phyloP scores from a whole-genome alignment of 1,139 yeast species.

The Casaregolazyma suthepensis region DNA sequence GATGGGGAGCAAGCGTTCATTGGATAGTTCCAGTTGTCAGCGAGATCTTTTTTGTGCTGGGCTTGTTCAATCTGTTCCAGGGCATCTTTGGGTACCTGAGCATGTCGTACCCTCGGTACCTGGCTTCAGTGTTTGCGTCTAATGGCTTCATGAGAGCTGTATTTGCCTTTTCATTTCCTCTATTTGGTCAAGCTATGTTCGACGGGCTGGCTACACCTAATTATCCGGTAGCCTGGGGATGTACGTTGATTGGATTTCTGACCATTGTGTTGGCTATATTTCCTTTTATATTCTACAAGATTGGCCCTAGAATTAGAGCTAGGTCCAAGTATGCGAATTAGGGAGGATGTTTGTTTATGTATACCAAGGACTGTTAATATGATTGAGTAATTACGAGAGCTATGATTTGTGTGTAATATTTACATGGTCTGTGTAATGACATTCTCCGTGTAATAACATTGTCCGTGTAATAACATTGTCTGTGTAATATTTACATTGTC shows the following conservation, averaged over 20 bases:
- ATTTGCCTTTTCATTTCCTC: conserved; percentile 52
- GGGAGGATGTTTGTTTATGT: neutral
- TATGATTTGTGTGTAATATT: no score
- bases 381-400: no score
- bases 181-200: conserved; percentile 47
- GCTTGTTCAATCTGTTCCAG: conserved; percentile 67
- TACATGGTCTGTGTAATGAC: no score
- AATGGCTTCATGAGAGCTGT: conserved; percentile 46
- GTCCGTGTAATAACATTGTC: no score
- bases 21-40: conserved; percentile 78
- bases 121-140: conserved; percentile 54
- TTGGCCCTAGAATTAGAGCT: conserved; percentile 49
- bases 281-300: conserved; percentile 51
- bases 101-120: conserved; percentile 63
- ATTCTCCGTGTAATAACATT: no score
- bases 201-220: conserved; percentile 38
- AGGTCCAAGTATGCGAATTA: conserved; percentile 23
- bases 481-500: no score
- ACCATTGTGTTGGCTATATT: conserved; percentile 40
- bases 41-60: conserved; percentile 71
- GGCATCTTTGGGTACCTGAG: conserved; percentile 65
- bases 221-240: conserved; percentile 55
- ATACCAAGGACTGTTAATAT: no score
- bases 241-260: conserved; percentile 43
- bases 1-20: conserved; percentile 60